These are phyloP conservation scores for Scutellaria baicalensis DNA, from an alignment of 257 asterid genomes.

Conservation along the genomic window DNA sequence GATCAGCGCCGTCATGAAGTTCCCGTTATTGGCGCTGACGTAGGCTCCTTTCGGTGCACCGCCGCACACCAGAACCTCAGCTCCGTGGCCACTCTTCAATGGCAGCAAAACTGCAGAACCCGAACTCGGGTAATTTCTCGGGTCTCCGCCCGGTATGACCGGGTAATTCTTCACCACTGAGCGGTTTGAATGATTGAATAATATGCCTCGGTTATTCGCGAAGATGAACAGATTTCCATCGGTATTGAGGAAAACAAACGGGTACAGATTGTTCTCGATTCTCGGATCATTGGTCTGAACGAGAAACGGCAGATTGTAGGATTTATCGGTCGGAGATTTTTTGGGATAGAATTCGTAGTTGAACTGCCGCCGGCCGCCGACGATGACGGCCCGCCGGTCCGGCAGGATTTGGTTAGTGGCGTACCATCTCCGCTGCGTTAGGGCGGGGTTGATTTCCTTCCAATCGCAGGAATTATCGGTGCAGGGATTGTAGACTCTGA, in stretches of 20 bases:
- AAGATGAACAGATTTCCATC: constrained; percentile 49
- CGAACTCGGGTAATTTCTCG: constrained; percentile 46
- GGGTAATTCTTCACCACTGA: constrained; percentile 32
- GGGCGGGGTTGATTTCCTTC: constrained; percentile 25
- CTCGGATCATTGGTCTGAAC: constrained; percentile 21
- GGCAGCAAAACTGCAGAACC: constrained; percentile 54
- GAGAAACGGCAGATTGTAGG: constrained; percentile 25
- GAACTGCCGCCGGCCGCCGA: constrained; percentile 41
- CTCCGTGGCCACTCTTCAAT: constrained; percentile 13
- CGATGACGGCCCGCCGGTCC: constrained; percentile 26
- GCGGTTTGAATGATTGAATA: constrained; percentile 23
- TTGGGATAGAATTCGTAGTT: constrained; percentile 42
- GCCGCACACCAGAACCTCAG: constrained; percentile 38
- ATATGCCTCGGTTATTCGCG: constrained; percentile 38
- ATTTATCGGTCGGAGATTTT: not conserved
- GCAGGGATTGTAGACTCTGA: constrained; percentile 30
- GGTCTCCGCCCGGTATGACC: constrained; percentile 38
- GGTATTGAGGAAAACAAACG: constrained; percentile 42
- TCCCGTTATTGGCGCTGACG: constrained; percentile 17
- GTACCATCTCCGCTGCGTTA: constrained; percentile 35
- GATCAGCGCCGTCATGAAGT: constrained; percentile 24
- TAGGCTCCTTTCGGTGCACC: constrained; percentile 37
- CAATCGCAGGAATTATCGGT: constrained; percentile 33
- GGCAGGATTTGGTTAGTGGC: constrained; percentile 38
- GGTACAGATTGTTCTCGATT: constrained; percentile 42